Base-by-base conservation (phyloP, 148 eudicot genomes). In the Polygonum aviculare region DNA sequence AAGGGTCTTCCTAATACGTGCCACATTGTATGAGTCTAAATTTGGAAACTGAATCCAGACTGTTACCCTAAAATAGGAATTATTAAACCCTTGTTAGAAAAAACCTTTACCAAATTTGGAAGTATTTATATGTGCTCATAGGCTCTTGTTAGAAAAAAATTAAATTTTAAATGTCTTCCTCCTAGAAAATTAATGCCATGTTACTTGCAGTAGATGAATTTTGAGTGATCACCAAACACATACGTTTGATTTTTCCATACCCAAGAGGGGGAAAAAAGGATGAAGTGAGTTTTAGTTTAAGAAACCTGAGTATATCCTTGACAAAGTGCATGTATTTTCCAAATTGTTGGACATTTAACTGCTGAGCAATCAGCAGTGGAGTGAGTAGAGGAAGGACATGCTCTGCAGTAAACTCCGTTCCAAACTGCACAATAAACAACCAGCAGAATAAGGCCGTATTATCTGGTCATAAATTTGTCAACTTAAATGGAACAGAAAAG, bases 321-420 rank as follows among this genome's bases (percentile, higher is more conserved):
- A 95, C 90, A 82, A 95, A 95, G 57, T 81, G 88, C 99, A 95
- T 95, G 83, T 86, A 95, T 76, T 95, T 95, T 22, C 94, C 99
- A 82, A 95, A 95, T 82, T 95, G 99, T 85, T 95, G 99, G 78
- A 91, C 90, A 76, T 95, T 95, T 80, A 95, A 81, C 77, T 95
- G 97, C 77, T 95, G 97, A 76, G 92, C 88, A 69, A 83, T 80
- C 65, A 95, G 87, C 78, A 95, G 97, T 15, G 99, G 97, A 39
- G 84, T 75, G 26, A 95, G 85, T 19, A 95, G 80, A 19, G 97
- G 97, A 79, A 95, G 96, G 55, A 95, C 93, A 83, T 90, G 92
- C 80, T 90, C 96, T 18, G 89, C 93, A 3, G 84, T 90, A 89
- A 90, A 95, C 77, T 95, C 99, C 75, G 90, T 70, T 69, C 99